Conservation (phyloP, 495 filamentous ascomycete genomes). For the Penicillium robsamsonii region DNA sequence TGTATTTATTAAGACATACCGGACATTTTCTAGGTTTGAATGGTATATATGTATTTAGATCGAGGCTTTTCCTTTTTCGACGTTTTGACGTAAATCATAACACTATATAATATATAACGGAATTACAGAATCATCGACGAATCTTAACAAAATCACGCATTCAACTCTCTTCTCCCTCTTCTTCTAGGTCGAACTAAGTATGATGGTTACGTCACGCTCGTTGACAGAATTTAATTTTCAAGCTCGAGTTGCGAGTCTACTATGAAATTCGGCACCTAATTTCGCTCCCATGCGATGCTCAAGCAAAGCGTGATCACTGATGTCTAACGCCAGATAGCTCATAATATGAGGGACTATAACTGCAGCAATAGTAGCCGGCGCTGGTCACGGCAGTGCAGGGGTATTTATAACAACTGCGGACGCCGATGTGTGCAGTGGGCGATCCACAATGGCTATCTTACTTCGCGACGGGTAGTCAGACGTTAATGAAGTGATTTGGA, state of each 20-base stretch:
- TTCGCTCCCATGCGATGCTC: no score
- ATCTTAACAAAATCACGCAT: neutral
- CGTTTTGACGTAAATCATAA: no score
- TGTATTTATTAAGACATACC: neutral
- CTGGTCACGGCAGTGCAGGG: neutral
- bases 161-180: neutral
- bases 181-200: neutral
- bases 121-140: neutral
- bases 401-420: no score
- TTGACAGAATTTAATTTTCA: neutral
- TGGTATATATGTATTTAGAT: no score
- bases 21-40: neutral
- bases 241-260: neutral
- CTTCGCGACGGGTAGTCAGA: neutral
- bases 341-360: neutral
- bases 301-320: no score
- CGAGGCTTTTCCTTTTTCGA: no score
- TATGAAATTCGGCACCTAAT: no score
- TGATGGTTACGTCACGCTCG: neutral
- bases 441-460: neutral
- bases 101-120: no score
- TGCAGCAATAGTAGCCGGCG: neutral
- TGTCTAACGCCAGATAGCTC: neutral
- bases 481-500: neutral
- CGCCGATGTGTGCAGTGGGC: neutral